These are phyloP conservation scores for Suillus ampliporus DNA, from an alignment of 768 basidiomycete species.

Conservation along the genomic window DNA sequence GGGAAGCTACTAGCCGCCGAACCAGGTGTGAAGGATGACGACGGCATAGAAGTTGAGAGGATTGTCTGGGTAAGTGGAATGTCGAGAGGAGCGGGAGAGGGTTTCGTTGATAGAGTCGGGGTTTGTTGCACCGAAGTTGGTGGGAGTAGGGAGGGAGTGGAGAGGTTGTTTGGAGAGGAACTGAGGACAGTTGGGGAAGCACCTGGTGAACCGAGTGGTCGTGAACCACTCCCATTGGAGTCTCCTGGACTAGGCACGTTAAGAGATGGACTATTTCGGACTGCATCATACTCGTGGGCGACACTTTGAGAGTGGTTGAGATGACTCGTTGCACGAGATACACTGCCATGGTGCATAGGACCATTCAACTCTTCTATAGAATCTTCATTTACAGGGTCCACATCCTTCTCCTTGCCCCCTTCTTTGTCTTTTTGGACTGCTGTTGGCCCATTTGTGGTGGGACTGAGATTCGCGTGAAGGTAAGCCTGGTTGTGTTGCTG, in stretches of 20 bases:
- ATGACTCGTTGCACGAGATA: conserved; percentile 51
- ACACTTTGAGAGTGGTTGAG: conserved; percentile 47
- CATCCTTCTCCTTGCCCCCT: conserved; percentile 70
- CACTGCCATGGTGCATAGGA: conserved; percentile 43
- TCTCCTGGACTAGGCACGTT: conserved; percentile 39
- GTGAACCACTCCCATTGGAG: conserved; percentile 48
- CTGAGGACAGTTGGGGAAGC: conserved; percentile 44
- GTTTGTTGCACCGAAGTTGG: conserved; percentile 17
- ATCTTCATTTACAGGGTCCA: conserved; percentile 50
- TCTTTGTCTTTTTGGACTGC: conserved; percentile 82
- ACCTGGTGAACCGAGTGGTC: conserved; percentile 35
- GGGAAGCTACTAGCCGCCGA: conserved; percentile 50
- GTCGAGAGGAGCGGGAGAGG: conserved; percentile 67
- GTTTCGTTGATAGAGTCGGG: conserved; percentile 36
- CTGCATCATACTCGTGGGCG: conserved; percentile 40
- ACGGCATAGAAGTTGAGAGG: conserved; percentile 68
- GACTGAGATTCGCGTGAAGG: conserved; percentile 42
- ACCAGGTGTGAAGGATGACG: conserved; percentile 54
- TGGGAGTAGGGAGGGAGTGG: conserved; percentile 45
- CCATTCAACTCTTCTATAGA: conserved; percentile 46
- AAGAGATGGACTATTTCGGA: conserved; percentile 38
- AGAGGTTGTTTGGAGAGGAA: conserved; percentile 44
- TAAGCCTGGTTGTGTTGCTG: conserved; percentile 68
- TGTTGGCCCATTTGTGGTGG: conserved; percentile 79
- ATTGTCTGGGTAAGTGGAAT: conserved; percentile 86